Evolutionary conservation across 1,284 basidiomycete species (phyloP), one percentile per base, ranked within the genome.

Genomic region (Gymnopus androsaceus): DNA sequence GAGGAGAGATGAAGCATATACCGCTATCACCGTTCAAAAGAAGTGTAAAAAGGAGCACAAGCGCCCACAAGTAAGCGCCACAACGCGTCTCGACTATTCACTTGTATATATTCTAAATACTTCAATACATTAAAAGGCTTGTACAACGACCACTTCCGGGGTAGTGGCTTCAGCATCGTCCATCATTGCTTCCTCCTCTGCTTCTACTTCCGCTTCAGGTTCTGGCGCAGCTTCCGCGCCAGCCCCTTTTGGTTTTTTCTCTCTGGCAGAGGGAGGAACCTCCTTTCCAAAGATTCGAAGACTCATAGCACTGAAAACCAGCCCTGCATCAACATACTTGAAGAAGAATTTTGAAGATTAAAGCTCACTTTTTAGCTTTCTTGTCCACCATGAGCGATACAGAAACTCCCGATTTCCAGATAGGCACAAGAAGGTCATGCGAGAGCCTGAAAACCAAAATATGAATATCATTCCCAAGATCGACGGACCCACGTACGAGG

Each of bases 351-450:
- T 31, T 2, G 8, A 17, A 23, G 8, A 46, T 15, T 30, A 25
- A 37, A 15, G 67, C 73, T 23, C 56, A 92, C 93, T 87, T 92
- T 74, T 97, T 97, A 33, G 94, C 92, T 65, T 90, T 90, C 72
- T 97, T 98, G 72, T 97, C 94, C 58, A 96, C 85, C 90, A 98
- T 94, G 55, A 97, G 77, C 3, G 88, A 85, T 56, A 95, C 71
- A 1, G 92, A 94, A 15, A 87, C 83, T 59, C 87, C 88, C 1
- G 92, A 94, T 72, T 92, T 94, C 95, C 95, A 98, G 50, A 97
- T 81, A 0, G 95, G 94, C 17, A 97, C 74, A 21, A 88, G 72
- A 27, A 97, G 76, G 45, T 93, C 87, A 63, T 92, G 85, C 14
- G 81, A 75, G 38, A 94, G 76, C 14, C 90, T 93, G 58, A 21